phyloP scores from a whole-genome alignment of 495 filamentous ascomycete species.

The Cercophora sp. region DNA sequence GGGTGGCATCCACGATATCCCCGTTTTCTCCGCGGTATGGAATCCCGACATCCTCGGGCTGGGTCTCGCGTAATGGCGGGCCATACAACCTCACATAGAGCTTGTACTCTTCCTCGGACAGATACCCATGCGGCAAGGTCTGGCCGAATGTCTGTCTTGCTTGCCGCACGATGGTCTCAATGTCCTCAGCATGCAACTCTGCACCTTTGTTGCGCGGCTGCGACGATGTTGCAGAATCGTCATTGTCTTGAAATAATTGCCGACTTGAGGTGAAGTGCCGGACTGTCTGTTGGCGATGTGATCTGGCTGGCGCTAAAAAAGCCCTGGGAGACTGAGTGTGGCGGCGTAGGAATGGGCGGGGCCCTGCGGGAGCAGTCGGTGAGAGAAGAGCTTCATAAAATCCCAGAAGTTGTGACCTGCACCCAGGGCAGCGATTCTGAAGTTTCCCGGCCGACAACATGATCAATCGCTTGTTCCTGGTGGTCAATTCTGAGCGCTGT shows the following conservation, averaged over 20 bases:
- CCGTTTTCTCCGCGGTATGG: conserved; percentile 26
- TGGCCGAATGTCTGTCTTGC: conserved; percentile 75
- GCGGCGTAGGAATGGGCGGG: conserved; percentile 19
- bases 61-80: conserved; percentile 53
- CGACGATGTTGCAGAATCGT: neutral
- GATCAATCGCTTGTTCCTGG: conserved; percentile 10
- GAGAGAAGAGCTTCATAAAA: conserved; percentile 40
- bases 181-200: conserved; percentile 27
- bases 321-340: neutral
- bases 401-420: conserved; percentile 44
- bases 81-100: conserved; percentile 84
- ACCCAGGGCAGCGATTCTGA: conserved; percentile 45
- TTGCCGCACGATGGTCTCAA: conserved; percentile 62
- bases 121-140: conserved; percentile 65
- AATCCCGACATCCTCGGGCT: conserved; percentile 54
- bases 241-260: conserved; percentile 20
- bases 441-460: conserved; percentile 48
- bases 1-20: conserved; percentile 17
- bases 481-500: neutral
- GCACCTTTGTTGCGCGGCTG: conserved; percentile 6
- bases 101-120: conserved; percentile 64
- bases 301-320: conserved; percentile 6
- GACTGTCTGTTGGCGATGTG: conserved; percentile 13
- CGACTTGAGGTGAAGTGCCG: conserved; percentile 39
- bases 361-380: conserved; percentile 13